Evolutionary conservation across 177 flowering plant genomes (phyloP), one percentile per base, ranked within the genome.

Genomic region (Telopea speciosissima): DNA sequence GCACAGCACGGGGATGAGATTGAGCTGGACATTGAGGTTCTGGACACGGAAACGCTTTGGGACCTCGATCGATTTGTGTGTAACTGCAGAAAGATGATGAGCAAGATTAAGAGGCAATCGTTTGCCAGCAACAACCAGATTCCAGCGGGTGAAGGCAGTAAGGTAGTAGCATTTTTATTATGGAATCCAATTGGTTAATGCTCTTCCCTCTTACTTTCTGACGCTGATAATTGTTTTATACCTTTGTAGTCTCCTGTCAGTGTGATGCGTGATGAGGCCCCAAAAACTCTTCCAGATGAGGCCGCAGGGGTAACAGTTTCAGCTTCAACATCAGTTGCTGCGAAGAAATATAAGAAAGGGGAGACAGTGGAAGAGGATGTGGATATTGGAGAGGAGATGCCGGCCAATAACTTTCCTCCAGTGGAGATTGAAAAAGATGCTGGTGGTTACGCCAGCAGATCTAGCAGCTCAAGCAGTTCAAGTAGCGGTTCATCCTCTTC

Each of bases 21-120:
- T 49, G 95, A 91, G 86, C 83, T 87, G 1, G 97, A 91, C 54
- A 84, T 91, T 63, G 96, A 89, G 73, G 87, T 83, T 1, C 73
- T 93, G 3, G 96, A 88, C 63, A 85, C 76, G 0, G 95, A 88
- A 68, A 89, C 97, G 0, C 84, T 89, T 6, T 93, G 93, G 91
- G 89, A 87, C 62, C 85, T 87, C 40, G 89, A 87, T 79, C 68
- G 91, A 24, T 83, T 86, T 69, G 88, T 84, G 62, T 73, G 78
- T 24, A 83, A 86, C 72, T 79, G 70, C 79, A 84, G 81, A 76
- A 87, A 85, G 79, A 63, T 72, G 79, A 70, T 79, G 58, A 84
- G 79, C 68, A 87, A 87, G 80, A 68, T 79, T 8, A 84, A 70
- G 76, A 77, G 84, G 71, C 87, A 85, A 62, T 78, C 78, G 2